These are phyloP conservation scores for Scheffersomyces amazonensis DNA, from an alignment of 805 yeast species.

Conservation along the genomic window DNA sequence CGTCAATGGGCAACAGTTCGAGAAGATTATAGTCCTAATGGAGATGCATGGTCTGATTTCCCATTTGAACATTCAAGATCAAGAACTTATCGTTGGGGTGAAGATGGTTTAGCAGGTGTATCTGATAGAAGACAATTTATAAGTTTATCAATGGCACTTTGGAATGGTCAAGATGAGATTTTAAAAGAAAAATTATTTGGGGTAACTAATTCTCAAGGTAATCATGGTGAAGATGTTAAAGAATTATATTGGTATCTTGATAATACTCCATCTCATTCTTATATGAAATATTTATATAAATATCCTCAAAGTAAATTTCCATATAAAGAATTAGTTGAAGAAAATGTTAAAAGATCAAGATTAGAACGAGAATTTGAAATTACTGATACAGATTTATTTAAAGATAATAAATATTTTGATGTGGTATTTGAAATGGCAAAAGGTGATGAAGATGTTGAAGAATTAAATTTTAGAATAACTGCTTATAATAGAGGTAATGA, in stretches of 20 bases:
- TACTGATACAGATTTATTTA: conserved; percentile 73
- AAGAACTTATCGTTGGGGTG: conserved; percentile 91
- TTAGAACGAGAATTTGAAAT: conserved; percentile 76
- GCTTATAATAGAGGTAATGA: conserved; percentile 82
- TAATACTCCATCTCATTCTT: conserved; percentile 90
- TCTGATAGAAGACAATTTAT: conserved; percentile 78
- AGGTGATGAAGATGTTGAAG: conserved; percentile 76
- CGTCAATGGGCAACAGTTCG: conserved; percentile 86
- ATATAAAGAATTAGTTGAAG: conserved; percentile 67
- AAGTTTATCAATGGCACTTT: conserved; percentile 77
- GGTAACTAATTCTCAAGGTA: conserved; percentile 88
- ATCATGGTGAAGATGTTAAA: conserved; percentile 95
- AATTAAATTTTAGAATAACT: conserved; percentile 76
- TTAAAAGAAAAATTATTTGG: conserved; percentile 87
- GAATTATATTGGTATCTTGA: conserved; percentile 82
- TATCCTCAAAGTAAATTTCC: conserved; percentile 89
- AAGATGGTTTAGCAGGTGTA: conserved; percentile 90
- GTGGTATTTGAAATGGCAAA: conserved; percentile 89
- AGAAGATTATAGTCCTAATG: conserved; percentile 82
- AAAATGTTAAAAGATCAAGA: conserved; percentile 64
- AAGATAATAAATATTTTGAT: conserved; percentile 78
- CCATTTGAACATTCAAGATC: conserved; percentile 82
- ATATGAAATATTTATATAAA: conserved; percentile 87
- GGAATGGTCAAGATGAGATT: conserved; percentile 87
- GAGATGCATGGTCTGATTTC: conserved; percentile 89